phyloP scores from a whole-genome alignment of 306 rosid species.

The Arachis stenosperma region DNA sequence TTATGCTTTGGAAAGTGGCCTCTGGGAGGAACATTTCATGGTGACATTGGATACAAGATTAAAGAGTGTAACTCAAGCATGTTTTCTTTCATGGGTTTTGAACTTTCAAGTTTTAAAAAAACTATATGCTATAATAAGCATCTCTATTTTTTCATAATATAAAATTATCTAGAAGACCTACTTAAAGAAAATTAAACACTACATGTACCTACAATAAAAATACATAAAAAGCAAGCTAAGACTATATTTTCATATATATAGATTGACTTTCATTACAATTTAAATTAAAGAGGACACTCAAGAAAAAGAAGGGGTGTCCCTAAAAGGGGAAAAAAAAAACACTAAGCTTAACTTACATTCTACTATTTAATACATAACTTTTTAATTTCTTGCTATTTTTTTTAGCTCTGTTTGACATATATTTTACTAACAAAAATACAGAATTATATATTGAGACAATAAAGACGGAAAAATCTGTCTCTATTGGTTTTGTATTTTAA shows the following conservation, averaged over 20 bases:
- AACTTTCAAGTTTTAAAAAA: not conserved
- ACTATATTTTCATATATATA: not conserved
- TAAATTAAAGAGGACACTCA: conserved; percentile 48
- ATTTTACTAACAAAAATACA: no score
- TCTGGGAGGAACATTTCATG: conserved; percentile 7
- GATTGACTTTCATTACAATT: conserved; percentile 37
- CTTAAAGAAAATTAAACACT: conserved; percentile 1
- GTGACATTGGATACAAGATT: not conserved
- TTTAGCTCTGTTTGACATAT: not conserved
- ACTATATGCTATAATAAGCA: no score
- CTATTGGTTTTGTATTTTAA: no score
- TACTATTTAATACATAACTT: conserved; percentile 22
- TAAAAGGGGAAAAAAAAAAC: not conserved
- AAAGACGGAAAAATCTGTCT: no score
- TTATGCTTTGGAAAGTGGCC: conserved; percentile 19
- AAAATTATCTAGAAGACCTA: no score
- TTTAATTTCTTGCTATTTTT: not conserved
- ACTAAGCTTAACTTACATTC: conserved; percentile 3
- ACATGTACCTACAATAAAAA: not conserved
- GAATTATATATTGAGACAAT: no score
- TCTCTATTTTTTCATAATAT: no score
- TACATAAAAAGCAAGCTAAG: conserved; percentile 1
- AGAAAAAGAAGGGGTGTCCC: conserved; percentile 52
- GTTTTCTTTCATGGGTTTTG: conserved; percentile 21
- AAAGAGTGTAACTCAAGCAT: conserved; percentile 34